Evolutionary conservation across 1,284 basidiomycete genomes (phyloP).

Genomic region (Trichosporon sp.): DNA sequence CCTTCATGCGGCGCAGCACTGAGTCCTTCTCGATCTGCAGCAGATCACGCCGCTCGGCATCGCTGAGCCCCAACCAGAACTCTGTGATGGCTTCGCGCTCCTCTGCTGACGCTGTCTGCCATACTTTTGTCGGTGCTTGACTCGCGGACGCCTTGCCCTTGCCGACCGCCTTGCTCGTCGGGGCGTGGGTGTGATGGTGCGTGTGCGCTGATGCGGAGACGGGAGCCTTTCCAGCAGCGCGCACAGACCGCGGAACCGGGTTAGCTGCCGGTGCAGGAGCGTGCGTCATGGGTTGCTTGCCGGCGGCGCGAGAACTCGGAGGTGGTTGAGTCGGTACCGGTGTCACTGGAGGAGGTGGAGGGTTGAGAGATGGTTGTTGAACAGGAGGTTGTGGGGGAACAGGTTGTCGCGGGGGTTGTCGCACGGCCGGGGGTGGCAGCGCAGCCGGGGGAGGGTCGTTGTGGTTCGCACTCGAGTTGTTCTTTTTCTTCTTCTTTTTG

Average conservation of each 20-base stretch:
- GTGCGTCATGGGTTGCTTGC: slow-evolving; percentile 68
- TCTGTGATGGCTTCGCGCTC: slow-evolving; percentile 95
- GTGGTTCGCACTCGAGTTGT: slow-evolving; percentile 24
- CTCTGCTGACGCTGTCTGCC: slow-evolving; percentile 81
- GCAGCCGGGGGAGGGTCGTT: slow-evolving; percentile 41
- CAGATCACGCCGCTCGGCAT: slow-evolving; percentile 80
- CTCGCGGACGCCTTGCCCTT: slow-evolving; percentile 40
- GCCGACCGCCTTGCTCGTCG: slow-evolving; percentile 44
- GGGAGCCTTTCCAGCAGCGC: slow-evolving; percentile 50
- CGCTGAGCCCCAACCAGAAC: slow-evolving; percentile 87
- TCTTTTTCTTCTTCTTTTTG: slow-evolving; percentile 56
- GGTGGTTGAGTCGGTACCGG: slow-evolving; percentile 49
- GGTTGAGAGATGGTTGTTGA: slow-evolving; percentile 30
- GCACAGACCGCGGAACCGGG: slow-evolving; percentile 49
- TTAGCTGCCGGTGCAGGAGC: slow-evolving; percentile 33
- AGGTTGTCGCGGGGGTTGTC: slow-evolving; percentile 34
- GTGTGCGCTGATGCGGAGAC: slow-evolving; percentile 56
- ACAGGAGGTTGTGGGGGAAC: slow-evolving; percentile 34
- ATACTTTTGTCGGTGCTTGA: slow-evolving; percentile 55
- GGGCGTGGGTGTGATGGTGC: slow-evolving; percentile 49
- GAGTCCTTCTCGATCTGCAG: slow-evolving; percentile 97
- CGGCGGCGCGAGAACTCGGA: slow-evolving; percentile 64
- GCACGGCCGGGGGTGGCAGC: slow-evolving; percentile 34
- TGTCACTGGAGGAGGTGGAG: slow-evolving; percentile 37
- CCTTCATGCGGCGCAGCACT: slow-evolving; percentile 96